These are phyloP conservation scores for Colletotrichum sp. DNA, from an alignment of 2,329 filamentous ascomycete species.

Conservation along the genomic window DNA sequence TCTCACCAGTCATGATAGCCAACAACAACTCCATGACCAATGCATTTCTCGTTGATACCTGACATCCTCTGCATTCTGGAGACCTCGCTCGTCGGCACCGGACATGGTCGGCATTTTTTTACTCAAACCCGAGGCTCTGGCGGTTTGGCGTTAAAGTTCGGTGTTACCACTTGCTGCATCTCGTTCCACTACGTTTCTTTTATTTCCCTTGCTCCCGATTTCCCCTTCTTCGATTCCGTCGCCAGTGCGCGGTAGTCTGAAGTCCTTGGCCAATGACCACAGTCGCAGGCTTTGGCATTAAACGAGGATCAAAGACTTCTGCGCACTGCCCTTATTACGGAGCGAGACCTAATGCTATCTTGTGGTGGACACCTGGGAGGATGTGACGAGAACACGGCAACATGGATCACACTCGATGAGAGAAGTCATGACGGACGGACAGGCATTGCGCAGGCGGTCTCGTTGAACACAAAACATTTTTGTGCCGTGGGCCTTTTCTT, in stretches of 20 bases:
- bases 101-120: neutral
- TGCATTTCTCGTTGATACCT: constrained; percentile 59
- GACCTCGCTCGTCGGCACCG: constrained; percentile 22
- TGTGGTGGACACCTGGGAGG: neutral
- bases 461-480: neutral
- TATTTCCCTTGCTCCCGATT: constrained; percentile 13
- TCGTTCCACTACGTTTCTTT: constrained; percentile 16
- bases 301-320: neutral
- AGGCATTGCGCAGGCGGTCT: constrained; percentile 5
- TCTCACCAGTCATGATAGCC: constrained; percentile 74
- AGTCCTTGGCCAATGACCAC: neutral
- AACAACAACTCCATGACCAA: constrained; percentile 23
- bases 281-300: neutral
- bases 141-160: constrained; percentile 37
- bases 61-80: constrained; percentile 57
- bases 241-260: neutral
- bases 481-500: neutral
- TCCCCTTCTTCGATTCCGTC: neutral
- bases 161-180: constrained; percentile 14
- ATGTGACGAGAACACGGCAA: neutral
- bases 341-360: neutral
- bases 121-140: constrained; percentile 38
- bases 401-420: neutral
- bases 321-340: neutral
- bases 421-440: neutral